Percentiles rank a stretch among this genome's conserved stretches.
These are phyloP conservation scores for Fusarium sambucinum DNA, from an alignment of 2,329 filamentous ascomycete species.

Conservation along the genomic window DNA sequence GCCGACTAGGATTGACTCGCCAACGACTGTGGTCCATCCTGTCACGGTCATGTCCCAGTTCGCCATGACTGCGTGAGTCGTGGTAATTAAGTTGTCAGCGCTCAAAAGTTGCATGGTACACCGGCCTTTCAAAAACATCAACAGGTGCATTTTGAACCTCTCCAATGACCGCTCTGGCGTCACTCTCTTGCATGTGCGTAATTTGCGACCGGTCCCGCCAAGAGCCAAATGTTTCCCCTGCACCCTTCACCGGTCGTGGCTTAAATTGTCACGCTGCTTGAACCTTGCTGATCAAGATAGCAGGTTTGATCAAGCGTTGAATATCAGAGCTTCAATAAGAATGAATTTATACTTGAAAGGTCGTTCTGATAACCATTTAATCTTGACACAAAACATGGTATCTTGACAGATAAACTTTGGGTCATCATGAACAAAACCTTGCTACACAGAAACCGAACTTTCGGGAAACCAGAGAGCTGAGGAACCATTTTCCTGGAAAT, in stretches of 20 bases:
- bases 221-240: slow-evolving; percentile 26
- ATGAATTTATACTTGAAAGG: neutral
- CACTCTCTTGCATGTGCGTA: slow-evolving; percentile 35
- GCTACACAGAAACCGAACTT: slow-evolving; percentile 18
- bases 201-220: slow-evolving; percentile 42
- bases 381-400: neutral
- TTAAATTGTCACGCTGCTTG: slow-evolving; percentile 24
- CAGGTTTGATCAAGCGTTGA: slow-evolving; percentile 18
- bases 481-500: slow-evolving; percentile 39
- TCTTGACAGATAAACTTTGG: neutral
- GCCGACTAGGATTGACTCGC: slow-evolving; percentile 26
- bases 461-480: slow-evolving; percentile 31
- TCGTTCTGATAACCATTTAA: neutral
- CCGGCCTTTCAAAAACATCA: slow-evolving; percentile 19
- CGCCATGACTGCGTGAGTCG: slow-evolving; percentile 5
- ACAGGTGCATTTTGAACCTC: slow-evolving; percentile 31
- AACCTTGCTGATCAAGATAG: slow-evolving; percentile 13
- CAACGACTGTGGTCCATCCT: slow-evolving; percentile 15
- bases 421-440: slow-evolving; percentile 5
- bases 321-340: slow-evolving; percentile 7
- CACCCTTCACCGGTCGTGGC: slow-evolving; percentile 32
- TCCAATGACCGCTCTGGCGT: slow-evolving; percentile 30
- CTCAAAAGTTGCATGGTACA: slow-evolving; percentile 11
- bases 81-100: slow-evolving; percentile 8
- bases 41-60: slow-evolving; percentile 21